Base-by-base conservation (phyloP, 108 stramenopile species). In the Skeletonema grethae region DNA sequence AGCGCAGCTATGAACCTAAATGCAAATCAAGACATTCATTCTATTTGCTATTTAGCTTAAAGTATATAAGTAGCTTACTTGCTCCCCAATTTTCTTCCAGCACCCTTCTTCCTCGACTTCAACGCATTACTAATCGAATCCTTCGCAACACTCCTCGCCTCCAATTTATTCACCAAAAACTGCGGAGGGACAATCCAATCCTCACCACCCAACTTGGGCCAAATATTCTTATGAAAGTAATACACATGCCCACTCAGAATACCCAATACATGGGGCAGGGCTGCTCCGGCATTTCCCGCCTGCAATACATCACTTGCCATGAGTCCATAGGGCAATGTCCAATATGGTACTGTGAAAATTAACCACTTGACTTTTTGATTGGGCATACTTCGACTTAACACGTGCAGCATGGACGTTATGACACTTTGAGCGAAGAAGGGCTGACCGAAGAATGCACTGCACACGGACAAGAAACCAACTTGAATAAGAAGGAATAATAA, bases 381-480 rank as follows among this genome's bases (percentile, higher is more conserved):
- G 24, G 95, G 95, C 84, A 86, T 88, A 41, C 89, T 81, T 22
- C 95, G 90, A 67, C 87, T 88, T 13, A 96, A 72, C 0, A 96
- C 92, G 71, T 94, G 93, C 12, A 96, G 74, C 95, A 96, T 96
- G 55, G 87, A 82, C 0, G 95, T 93, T 67, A 96, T 87, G 46
- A 96, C 76, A 24, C 86, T 84, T 25, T 77, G 75, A 13, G 87
- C 89, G 72, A 94, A 94, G 75, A 94, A 92, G 13, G 95, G 95
- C 39, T 81, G 82, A 10, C 91, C 91, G 41, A 89, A 85, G 48
- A 96, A 72, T 5, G 82, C 72, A 67, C 85, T 83, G 25, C 86
- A 77, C 6, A 84, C 34, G 1, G 89, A 75, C 30, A 94, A 70
- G 36, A 91, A 65, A 0, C 48, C 57, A 24, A 94, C 61, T 75